Conservation (phyloP, 2,329 filamentous ascomycete species). For the Salinomyces thailandicus region DNA sequence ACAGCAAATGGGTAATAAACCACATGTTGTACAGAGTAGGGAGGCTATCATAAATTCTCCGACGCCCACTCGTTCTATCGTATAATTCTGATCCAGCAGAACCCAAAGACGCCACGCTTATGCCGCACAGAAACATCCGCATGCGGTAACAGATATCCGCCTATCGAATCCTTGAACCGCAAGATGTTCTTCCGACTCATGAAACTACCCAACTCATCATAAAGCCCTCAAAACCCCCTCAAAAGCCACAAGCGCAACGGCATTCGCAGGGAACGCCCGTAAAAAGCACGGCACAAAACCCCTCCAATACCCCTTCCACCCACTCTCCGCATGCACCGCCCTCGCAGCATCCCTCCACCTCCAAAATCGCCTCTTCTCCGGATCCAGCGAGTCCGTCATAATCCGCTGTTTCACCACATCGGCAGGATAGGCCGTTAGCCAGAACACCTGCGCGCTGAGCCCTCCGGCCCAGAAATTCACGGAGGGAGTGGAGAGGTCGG, state of each 20-base stretch:
- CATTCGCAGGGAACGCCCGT: slow-evolving; percentile 90
- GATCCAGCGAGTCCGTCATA: slow-evolving; percentile 87
- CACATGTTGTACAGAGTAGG: too few relatives aligned
- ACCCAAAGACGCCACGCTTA: too few relatives aligned
- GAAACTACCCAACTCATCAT: too few relatives aligned
- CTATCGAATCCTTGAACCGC: too few relatives aligned
- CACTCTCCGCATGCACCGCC: slow-evolving; percentile 65
- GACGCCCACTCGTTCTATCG: too few relatives aligned
- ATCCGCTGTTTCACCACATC: slow-evolving; percentile 85
- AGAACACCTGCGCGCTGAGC: slow-evolving; percentile 85
- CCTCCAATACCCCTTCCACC: slow-evolving; percentile 74
- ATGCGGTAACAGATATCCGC: too few relatives aligned
- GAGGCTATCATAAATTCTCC: too few relatives aligned
- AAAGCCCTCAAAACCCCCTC: slow-evolving; percentile 55
- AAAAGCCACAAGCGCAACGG: slow-evolving; percentile 84
- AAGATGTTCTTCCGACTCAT: too few relatives aligned
- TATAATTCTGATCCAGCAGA: too few relatives aligned
- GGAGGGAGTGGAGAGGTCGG: slow-evolving; percentile 60
- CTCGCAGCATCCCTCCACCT: slow-evolving; percentile 71
- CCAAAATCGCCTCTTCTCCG: slow-evolving; percentile 56
- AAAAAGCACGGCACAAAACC: slow-evolving; percentile 91
- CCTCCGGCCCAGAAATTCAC: slow-evolving; percentile 98
- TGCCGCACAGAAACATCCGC: too few relatives aligned
- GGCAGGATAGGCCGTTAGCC: slow-evolving; percentile 81
- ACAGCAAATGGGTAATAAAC: too few relatives aligned